Base-by-base conservation (phyloP, 2,329 filamentous ascomycete genomes). In the Dactylonectria macrodidyma region DNA sequence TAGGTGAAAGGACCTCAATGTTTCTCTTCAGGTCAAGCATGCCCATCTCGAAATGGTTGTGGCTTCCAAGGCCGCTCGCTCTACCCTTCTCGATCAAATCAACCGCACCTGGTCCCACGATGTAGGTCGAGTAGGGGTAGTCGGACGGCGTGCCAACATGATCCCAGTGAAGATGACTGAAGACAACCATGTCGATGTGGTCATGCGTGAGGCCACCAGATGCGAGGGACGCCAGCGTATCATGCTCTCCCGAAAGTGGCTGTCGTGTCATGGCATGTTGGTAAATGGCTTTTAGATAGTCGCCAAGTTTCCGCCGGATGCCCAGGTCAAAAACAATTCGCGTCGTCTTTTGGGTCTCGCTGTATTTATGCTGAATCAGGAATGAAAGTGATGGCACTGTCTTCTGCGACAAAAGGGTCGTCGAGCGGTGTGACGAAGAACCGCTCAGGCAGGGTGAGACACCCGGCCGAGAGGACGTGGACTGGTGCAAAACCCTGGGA, bases 141-240 rank as follows among this genome's bases (percentile, higher is more conserved):
- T 69, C 65, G 9, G 60, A 64, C 16, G 67, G 67, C 1, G 51
- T 61, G 14, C 67, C 67, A n/a, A 65, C 44, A 11, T 69, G 67
- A 14, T 69, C 67, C 65, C 67, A 69, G 47, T 69, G 67, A 10
- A 67, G 47, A 51, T 69, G 67, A 16, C 64, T 67, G 60, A 67
- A 63, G 3, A 69, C 55, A 52, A 69, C 57, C 10, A 61, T 4
- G 22, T 68, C 66, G 22, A 68, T 54, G 24, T 68, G 47, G 10
- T 55, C 24, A n/a, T 57, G 66, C 0, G 14, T 33, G 3, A 68
- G 38, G 10, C 62, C 58, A 24, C 66, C 66, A 11, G 41, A 10
- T 4, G 46, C 30, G 3, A 68, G 48, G 5, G 50, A 61, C 16
- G 47, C 33, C 1, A 68, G 3, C 2, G 52, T 54, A 33, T 59